phyloP scores from a whole-genome alignment of 495 filamentous ascomycete genomes.

The Hypomontagnella submonticulosa region DNA sequence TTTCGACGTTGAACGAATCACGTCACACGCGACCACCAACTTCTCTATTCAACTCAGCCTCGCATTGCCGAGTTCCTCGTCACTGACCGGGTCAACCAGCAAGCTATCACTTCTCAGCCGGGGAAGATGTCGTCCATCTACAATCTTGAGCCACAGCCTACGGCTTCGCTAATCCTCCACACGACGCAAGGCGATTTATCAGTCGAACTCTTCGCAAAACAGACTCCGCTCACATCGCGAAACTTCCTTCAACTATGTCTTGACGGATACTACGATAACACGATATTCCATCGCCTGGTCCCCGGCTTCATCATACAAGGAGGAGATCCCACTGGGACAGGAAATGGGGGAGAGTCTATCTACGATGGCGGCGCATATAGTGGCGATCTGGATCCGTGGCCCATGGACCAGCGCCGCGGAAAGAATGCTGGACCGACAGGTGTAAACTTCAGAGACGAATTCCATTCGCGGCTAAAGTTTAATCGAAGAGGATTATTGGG shows the following conservation, averaged over 20 bases:
- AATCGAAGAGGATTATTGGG: slow-evolving; percentile 90
- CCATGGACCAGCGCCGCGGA: slow-evolving; percentile 69
- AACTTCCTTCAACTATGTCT: slow-evolving; percentile 96
- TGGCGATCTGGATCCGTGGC: slow-evolving; percentile 67
- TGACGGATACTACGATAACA: slow-evolving; percentile 92
- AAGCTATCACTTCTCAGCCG: neutral
- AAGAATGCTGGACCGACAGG: slow-evolving; percentile 63
- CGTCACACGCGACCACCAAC: neutral
- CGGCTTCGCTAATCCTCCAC: slow-evolving; percentile 87
- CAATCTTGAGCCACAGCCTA: slow-evolving; percentile 92
- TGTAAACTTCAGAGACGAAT: slow-evolving; percentile 84
- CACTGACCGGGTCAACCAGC: neutral
- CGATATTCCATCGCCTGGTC: slow-evolving; percentile 92
- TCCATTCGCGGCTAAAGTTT: slow-evolving; percentile 91
- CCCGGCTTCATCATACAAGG: slow-evolving; percentile 94
- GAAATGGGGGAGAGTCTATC: slow-evolving; percentile 89
- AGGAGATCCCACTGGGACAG: slow-evolving; percentile 85
- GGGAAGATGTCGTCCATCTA: slow-evolving; percentile 83
- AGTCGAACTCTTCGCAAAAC: slow-evolving; percentile 92
- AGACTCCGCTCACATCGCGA: slow-evolving; percentile 88
- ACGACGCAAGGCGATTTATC: slow-evolving; percentile 89
- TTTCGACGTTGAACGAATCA: slow-evolving; percentile 19
- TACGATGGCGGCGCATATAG: slow-evolving; percentile 86
- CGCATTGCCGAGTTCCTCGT: neutral
- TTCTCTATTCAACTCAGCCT: neutral